phyloP scores from a whole-genome alignment of 352 stramenopile species.

The Pythium periplocum region DNA sequence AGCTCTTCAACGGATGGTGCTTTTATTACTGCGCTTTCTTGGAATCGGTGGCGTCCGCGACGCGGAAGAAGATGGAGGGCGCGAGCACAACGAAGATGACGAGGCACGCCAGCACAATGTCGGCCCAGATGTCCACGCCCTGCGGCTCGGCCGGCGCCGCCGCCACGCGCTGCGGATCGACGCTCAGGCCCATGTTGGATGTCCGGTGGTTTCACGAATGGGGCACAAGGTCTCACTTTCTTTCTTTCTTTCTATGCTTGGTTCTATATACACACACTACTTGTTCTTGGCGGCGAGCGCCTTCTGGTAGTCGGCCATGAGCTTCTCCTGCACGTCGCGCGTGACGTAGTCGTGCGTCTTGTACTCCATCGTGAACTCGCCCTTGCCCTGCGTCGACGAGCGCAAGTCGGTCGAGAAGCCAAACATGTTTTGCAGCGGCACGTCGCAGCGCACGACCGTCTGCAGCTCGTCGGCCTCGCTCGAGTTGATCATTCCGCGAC shows the following conservation, averaged over 20 bases:
- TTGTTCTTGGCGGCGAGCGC: constrained; percentile 78
- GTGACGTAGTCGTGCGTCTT: constrained; percentile 93
- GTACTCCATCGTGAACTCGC: constrained; percentile 99
- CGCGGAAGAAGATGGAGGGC: constrained; percentile 53
- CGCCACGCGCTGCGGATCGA: background rate
- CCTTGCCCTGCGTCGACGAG: constrained; percentile 95
- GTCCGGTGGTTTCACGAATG: no score
- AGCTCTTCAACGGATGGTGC: background rate
- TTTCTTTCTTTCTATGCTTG: background rate
- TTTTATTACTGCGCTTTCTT: constrained; percentile 18
- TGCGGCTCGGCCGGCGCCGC: background rate
- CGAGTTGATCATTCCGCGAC: constrained; percentile 94
- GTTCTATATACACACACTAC: constrained; percentile 13
- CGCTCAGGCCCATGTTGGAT: no score
- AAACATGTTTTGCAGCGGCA: constrained; percentile 99
- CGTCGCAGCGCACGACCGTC: constrained; percentile 89
- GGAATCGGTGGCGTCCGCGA: constrained; percentile 2
- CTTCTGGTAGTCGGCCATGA: constrained; percentile 93
- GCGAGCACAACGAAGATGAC: constrained; percentile 66
- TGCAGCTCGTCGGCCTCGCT: constrained; percentile 94
- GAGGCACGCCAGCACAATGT: constrained; percentile 50
- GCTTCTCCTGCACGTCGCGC: constrained; percentile 91
- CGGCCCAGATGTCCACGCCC: constrained; percentile 34
- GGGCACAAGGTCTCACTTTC: no score
- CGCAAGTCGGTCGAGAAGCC: constrained; percentile 97